Evolutionary conservation across 139 green algal species (phyloP).

Genomic region (Nannochloris sp.): DNA sequence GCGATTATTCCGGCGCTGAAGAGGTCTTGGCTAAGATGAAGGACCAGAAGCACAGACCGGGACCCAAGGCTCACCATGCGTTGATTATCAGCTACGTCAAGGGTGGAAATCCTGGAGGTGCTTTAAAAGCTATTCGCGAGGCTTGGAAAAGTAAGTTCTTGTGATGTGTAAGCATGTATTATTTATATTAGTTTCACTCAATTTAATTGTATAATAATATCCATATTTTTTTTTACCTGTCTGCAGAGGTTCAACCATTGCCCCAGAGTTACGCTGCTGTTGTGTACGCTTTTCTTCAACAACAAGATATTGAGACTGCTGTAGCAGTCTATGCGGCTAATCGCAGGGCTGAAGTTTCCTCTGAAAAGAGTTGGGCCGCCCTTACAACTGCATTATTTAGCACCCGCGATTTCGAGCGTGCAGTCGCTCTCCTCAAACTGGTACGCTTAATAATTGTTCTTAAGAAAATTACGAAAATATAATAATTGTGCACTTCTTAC

Average conservation of each 20-base stretch:
- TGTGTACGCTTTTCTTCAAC: conserved; percentile 1
- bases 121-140: not conserved
- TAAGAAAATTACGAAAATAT: too few species aligned
- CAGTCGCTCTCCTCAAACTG: not conserved
- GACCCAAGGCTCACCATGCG: conserved; percentile 6
- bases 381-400: not conserved
- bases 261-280: conserved; percentile 8
- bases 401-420: not conserved
- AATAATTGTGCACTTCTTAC: too few species aligned
- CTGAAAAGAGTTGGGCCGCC: not conserved
- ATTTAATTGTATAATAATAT: not conserved
- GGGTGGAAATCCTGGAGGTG: not conserved
- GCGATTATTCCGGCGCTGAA: not conserved
- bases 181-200: not conserved
- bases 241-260: conserved; percentile 3
- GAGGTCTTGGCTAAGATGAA: conserved; percentile 4
- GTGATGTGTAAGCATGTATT: not conserved
- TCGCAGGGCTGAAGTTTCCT: not conserved
- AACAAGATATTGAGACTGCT: conserved; percentile 1
- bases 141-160: not conserved
- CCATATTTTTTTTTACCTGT: not conserved
- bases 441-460: not conserved
- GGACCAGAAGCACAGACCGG: not conserved
- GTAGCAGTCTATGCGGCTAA: conserved; percentile 11
- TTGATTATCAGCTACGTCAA: conserved; percentile 6